These are phyloP conservation scores for Leersia perrieri DNA, from an alignment of 176 grass and related monocot genomes.

Conservation along the genomic window DNA sequence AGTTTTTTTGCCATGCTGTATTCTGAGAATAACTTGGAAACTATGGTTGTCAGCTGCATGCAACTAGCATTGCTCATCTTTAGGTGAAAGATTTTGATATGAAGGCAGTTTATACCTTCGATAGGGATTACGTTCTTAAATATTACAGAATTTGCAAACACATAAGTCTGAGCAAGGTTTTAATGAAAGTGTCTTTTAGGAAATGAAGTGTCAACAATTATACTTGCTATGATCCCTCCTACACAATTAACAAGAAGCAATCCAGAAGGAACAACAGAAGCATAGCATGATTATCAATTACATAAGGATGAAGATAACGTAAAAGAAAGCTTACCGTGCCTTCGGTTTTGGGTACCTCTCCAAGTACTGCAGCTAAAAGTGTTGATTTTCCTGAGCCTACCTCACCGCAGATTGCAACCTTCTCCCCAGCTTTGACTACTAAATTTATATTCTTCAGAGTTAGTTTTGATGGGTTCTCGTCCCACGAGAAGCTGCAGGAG, in stretches of 20 bases:
- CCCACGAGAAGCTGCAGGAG: slow-evolving; percentile 80
- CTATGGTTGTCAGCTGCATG: background rate
- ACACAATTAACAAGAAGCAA: background rate
- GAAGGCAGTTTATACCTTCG: background rate
- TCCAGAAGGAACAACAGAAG: background rate
- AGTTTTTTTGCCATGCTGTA: background rate
- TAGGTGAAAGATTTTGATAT: background rate
- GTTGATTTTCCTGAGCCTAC: slow-evolving; percentile 96
- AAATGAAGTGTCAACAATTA: background rate
- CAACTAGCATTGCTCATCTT: background rate
- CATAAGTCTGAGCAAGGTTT: background rate
- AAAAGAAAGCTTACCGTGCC: slow-evolving; percentile 59
- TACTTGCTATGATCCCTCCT: background rate
- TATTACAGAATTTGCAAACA: background rate
- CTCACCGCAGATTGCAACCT: slow-evolving; percentile 95
- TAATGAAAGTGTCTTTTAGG: background rate
- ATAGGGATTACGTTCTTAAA: background rate
- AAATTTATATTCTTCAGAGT: slow-evolving; percentile 76
- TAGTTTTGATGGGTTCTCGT: slow-evolving; percentile 50
- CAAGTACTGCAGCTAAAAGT: slow-evolving; percentile 75
- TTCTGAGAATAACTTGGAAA: slow-evolving; percentile 9
- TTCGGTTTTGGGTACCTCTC: slow-evolving; percentile 64
- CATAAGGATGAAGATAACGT: background rate
- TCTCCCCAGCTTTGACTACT: slow-evolving; percentile 56
- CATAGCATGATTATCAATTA: background rate